phyloP scores from a whole-genome alignment of 768 basidiomycete species.

The Omphalotus guepiniiformis region DNA sequence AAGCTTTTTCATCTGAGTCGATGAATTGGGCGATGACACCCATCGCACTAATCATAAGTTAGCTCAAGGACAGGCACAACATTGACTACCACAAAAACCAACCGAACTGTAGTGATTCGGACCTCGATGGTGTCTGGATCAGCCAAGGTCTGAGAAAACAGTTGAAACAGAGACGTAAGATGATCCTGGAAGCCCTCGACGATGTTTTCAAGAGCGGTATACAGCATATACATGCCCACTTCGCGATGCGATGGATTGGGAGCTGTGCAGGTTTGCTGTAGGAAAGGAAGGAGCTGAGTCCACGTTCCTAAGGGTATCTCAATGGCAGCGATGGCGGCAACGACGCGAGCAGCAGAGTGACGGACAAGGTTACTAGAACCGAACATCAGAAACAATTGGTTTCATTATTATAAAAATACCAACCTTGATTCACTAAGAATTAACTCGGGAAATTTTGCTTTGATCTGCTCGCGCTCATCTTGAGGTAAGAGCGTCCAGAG shows the following conservation, averaged over 20 bases:
- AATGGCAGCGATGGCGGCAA: conserved; percentile 87
- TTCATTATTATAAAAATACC: no score
- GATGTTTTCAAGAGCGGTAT: conserved; percentile 87
- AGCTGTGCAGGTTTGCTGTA: conserved; percentile 74
- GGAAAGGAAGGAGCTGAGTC: conserved; percentile 85
- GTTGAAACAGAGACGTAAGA: conserved; percentile 67
- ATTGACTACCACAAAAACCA: conserved; percentile 13
- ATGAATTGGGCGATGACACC: conserved; percentile 94
- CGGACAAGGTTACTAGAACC: conserved; percentile 76
- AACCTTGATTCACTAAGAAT: conserved; percentile 78
- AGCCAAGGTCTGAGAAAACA: conserved; percentile 66
- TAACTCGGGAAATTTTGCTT: conserved; percentile 72
- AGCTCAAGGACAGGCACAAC: not conserved
- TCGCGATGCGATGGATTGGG: conserved; percentile 74
- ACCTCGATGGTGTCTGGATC: conserved; percentile 91
- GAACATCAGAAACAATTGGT: conserved; percentile 17
- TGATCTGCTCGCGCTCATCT: conserved; percentile 76
- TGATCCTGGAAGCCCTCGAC: conserved; percentile 85
- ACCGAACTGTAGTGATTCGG: conserved; percentile 85
- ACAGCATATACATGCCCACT: conserved; percentile 86
- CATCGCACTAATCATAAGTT: conserved; percentile 51
- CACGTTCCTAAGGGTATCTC: conserved; percentile 80
- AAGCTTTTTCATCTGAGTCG: conserved; percentile 78
- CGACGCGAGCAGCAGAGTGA: conserved; percentile 87
- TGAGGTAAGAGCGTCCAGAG: conserved; percentile 75